phyloP scores from a whole-genome alignment of 176 grass and related monocot genomes.

The Hordeum vulgare region DNA sequence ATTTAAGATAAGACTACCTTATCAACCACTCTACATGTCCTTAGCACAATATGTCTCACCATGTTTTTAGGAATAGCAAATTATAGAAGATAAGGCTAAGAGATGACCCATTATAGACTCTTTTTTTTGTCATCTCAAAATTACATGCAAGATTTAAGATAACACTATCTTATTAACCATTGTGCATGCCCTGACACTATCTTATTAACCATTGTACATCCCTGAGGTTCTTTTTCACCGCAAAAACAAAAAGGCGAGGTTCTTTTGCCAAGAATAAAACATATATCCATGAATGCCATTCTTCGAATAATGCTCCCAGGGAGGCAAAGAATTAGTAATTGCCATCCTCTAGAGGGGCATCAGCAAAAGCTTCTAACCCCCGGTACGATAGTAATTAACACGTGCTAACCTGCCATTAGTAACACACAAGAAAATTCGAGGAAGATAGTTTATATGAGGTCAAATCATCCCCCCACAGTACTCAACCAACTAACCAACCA shows the following conservation, averaged over 20 bases:
- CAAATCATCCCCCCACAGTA: slow-evolving; percentile 1
- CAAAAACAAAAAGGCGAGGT: neutral
- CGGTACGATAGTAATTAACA: neutral
- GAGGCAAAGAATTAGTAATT: slow-evolving; percentile 16
- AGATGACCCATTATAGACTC: too few relatives aligned
- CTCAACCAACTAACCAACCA: slow-evolving; percentile 1
- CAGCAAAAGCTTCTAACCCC: neutral
- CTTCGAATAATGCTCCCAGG: slow-evolving; percentile 14
- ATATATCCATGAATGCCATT: neutral
- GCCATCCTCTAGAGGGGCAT: slow-evolving; percentile 11
- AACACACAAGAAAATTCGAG: neutral
- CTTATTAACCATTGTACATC: too few relatives aligned
- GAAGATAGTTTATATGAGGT: slow-evolving; percentile 22
- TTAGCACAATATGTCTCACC: too few relatives aligned
- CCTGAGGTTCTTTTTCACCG: neutral
- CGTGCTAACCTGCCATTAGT: slow-evolving; percentile 25
- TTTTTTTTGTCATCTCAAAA: too few relatives aligned
- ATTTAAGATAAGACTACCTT: too few relatives aligned
- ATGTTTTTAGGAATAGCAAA: too few relatives aligned
- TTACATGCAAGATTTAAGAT: too few relatives aligned
- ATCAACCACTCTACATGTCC: too few relatives aligned
- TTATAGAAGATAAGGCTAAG: too few relatives aligned
- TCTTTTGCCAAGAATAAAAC: neutral
- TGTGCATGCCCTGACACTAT: too few relatives aligned
- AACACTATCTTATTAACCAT: too few relatives aligned